phyloP scores from a whole-genome alignment of 176 grass and related monocot genomes.

The Aegilops speltoides region DNA sequence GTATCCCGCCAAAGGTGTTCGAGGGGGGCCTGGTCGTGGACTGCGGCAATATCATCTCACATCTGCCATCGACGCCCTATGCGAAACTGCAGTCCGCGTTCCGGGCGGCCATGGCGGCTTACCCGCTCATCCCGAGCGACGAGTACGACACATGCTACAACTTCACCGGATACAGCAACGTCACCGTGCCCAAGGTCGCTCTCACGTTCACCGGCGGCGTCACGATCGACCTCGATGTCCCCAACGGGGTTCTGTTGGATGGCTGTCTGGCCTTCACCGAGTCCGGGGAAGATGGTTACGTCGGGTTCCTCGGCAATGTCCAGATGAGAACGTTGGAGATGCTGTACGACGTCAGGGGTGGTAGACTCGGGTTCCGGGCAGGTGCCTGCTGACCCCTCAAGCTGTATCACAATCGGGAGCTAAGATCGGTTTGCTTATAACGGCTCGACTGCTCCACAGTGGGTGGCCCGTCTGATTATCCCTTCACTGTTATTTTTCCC shows the following conservation, averaged over 20 bases:
- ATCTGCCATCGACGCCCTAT: slow-evolving; percentile 48
- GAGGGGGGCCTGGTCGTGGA: slow-evolving; percentile 51
- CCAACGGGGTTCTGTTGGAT: slow-evolving; percentile 38
- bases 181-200: slow-evolving; percentile 41
- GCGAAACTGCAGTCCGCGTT: slow-evolving; percentile 42
- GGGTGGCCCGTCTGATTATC: too few species aligned
- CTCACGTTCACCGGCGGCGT: slow-evolving; percentile 37
- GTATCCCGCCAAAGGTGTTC: slow-evolving; percentile 33
- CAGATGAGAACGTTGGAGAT: slow-evolving; percentile 60
- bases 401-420: too few species aligned
- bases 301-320: slow-evolving; percentile 54
- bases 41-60: slow-evolving; percentile 54
- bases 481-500: too few species aligned
- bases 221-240: slow-evolving; percentile 38
- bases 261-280: slow-evolving; percentile 59
- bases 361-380: slow-evolving; percentile 46
- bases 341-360: slow-evolving; percentile 30
- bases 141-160: slow-evolving; percentile 52
- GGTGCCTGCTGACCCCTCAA: slow-evolving; percentile 30
- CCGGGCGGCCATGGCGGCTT: slow-evolving; percentile 34
- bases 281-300: not conserved
- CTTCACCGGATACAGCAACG: slow-evolving; percentile 34
- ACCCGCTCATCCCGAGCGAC: not conserved
- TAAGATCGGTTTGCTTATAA: too few species aligned
- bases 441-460: too few species aligned